Percentiles rank a stretch among this genome's conserved stretches.
Evolutionary conservation across 2,329 filamentous ascomycete genomes (phyloP).

Genomic region (Aureobasidium sp.): DNA sequence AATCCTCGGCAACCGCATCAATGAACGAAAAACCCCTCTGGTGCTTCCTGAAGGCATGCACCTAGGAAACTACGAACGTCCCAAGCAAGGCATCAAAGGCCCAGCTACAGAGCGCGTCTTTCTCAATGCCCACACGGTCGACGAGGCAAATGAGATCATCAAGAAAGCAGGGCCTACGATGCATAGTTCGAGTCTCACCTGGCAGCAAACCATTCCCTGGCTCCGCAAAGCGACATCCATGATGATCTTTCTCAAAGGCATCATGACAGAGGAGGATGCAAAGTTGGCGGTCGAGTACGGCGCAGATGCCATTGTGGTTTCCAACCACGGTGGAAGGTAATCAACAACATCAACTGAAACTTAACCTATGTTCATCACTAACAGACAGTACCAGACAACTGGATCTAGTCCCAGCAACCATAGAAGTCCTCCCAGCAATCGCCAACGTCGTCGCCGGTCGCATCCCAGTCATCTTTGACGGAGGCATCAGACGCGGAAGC

Average conservation of each 20-base stretch:
- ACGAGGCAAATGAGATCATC: constrained; percentile 7
- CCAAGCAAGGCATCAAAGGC: background rate
- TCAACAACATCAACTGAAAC: too few relatives aligned
- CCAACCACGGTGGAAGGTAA: constrained; percentile 18
- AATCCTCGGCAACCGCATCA: constrained; percentile 27
- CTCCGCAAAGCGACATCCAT: constrained; percentile 39
- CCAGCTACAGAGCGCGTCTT: background rate
- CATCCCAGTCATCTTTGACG: constrained; percentile 53
- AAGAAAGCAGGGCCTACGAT: background rate
- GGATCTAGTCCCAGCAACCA: constrained; percentile 41
- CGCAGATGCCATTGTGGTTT: constrained; percentile 43
- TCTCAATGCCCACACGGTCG: constrained; percentile 7
- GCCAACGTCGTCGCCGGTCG: constrained; percentile 31
- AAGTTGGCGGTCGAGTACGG: constrained; percentile 38
- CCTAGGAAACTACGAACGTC: constrained; percentile 20
- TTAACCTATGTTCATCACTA: constrained; percentile 36
- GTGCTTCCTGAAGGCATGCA: constrained; percentile 19
- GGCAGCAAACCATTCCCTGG: constrained; percentile 46
- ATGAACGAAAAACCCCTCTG: constrained; percentile 24
- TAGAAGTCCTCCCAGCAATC: constrained; percentile 36
- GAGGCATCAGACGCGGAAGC: constrained; percentile 45
- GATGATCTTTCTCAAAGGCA: constrained; percentile 43
- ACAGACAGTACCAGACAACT: constrained; percentile 45
- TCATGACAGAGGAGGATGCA: constrained; percentile 36
- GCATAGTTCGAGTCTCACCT: constrained; percentile 28